Base-by-base conservation (phyloP, 306 rosid species). In the Boehmeria nivea region DNA sequence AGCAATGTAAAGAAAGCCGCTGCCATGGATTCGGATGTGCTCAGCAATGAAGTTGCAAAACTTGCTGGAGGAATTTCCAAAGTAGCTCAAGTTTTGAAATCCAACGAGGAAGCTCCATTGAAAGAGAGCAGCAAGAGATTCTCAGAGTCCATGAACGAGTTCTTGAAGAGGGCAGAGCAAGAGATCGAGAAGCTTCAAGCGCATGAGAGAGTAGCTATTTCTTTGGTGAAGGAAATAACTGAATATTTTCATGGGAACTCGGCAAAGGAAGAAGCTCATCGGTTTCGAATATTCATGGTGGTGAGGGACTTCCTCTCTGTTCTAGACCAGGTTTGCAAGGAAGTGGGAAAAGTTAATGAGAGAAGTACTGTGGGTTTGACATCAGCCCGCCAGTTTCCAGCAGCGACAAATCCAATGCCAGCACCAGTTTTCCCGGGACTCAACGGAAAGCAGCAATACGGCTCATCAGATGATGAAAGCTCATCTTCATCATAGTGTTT, bases 261-360 rank as follows among this genome's bases (percentile, higher is more conserved):
- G 11, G 76, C 80, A 12, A 87, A 78, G 71, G 98, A 90, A 82
- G 98, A 84, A 82, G 91, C 97, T 70, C 95, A 68, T 28, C 95
- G 84, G 0, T 75, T 78, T 53, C 84, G 95, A 44, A 84, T 84
- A 61, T 90, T 86, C 70, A 67, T 62, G 72, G 82, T 86, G 56
- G 95, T 84, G 51, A 78, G 88, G 70, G 94, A 90, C 69, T 90
- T 90, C 58, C 94, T 90, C 13, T 66, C 77, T 0, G 67, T 78
- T 50, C 83, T 90, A 14, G 95, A 87, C 51, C 79, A 76, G 40
- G 95, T 79, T 6, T 90, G 98, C 91, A 84, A 80, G 73, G 87
- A 78, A 31, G 91, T 90, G 27, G 94, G 98, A 25, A 82, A 75
- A 67, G 81, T 66, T 48, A 87, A 86, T 0, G 94, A 87, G 49